Conservation (phyloP, 352 stramenopile species). For the Sclerospora graminicola region DNA sequence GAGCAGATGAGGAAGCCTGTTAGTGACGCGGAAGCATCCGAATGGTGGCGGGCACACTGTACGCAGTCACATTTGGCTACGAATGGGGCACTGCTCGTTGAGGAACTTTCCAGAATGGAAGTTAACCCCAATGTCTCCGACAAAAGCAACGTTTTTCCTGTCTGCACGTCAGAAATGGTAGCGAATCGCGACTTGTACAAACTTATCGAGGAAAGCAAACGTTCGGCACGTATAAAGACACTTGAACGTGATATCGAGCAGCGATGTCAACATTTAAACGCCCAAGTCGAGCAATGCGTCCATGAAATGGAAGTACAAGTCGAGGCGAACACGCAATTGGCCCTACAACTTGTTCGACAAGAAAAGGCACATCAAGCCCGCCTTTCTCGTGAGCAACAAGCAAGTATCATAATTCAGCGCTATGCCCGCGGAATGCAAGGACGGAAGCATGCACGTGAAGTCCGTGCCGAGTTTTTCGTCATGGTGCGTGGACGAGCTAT, state of each 20-base stretch:
- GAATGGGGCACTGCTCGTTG: no score
- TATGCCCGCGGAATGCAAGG: conserved; percentile 33
- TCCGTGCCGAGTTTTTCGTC: conserved; percentile 52
- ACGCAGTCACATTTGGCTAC: no score
- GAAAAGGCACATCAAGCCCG: conserved; percentile 22
- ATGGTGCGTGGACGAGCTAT: conserved; percentile 57
- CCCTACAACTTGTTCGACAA: conserved; percentile 18
- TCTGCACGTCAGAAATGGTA: conserved; percentile 37
- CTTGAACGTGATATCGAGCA: conserved; percentile 15
- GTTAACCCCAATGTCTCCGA: conserved; percentile 16
- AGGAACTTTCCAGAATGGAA: conserved; percentile 8
- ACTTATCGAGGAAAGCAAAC: conserved; percentile 18
- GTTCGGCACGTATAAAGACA: conserved; percentile 3
- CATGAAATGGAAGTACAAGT: conserved; percentile 48
- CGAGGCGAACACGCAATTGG: conserved; percentile 44
- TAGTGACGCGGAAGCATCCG: conserved; percentile 24
- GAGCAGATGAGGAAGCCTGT: conserved; percentile 2
- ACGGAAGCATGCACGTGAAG: conserved; percentile 28
- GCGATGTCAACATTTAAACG: conserved; percentile 10
- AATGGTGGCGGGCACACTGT: conserved; percentile 53
- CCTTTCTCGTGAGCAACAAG: conserved; percentile 28
- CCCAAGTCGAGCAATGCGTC: conserved; percentile 23
- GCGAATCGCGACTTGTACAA: conserved; percentile 37
- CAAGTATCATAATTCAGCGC: conserved; percentile 39
- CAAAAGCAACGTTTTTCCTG: conserved; percentile 15